Percentiles rank a stretch among this genome's conserved stretches.
Conservation (phyloP, 306 rosid species). For the Cicer yamashitae region DNA sequence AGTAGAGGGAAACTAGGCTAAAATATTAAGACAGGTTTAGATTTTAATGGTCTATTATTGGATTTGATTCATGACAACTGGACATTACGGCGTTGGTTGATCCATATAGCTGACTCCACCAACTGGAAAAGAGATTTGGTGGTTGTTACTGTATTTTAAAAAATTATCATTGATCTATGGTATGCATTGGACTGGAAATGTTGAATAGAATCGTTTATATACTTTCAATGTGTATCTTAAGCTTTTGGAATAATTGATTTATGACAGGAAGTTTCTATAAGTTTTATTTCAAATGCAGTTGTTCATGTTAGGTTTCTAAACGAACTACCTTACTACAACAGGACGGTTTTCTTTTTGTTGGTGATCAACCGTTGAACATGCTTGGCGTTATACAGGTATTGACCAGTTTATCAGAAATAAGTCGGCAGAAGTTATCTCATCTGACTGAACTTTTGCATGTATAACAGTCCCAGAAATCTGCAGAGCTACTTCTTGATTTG, state of each 20-base stretch:
- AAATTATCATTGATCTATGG: too few species aligned
- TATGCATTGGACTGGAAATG: background rate
- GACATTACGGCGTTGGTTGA: too few species aligned
- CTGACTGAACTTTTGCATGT: slow-evolving; percentile 55
- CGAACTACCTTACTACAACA: slow-evolving; percentile 51
- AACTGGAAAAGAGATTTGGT: too few species aligned
- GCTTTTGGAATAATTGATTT: slow-evolving; percentile 13
- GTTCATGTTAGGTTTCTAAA: slow-evolving; percentile 43
- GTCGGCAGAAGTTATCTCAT: slow-evolving; percentile 41
- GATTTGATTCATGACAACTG: too few species aligned
- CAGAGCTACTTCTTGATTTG: slow-evolving; percentile 90
- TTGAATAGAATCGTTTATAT: background rate
- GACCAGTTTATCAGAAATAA: slow-evolving; percentile 30
- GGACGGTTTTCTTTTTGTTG: slow-evolving; percentile 55
- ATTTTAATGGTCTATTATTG: too few species aligned
- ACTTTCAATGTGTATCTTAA: background rate
- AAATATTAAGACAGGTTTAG: too few species aligned
- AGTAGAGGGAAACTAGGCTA: too few species aligned
- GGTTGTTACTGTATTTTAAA: too few species aligned
- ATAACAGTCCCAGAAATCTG: slow-evolving; percentile 90
- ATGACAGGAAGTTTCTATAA: slow-evolving; percentile 15
- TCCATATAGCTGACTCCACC: too few species aligned
- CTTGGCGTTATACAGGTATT: slow-evolving; percentile 88
- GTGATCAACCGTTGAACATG: slow-evolving; percentile 78
- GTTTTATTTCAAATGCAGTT: slow-evolving; percentile 29